Evolutionary conservation across 306 rosid species (phyloP).

Genomic region (Medicago arabica): DNA sequence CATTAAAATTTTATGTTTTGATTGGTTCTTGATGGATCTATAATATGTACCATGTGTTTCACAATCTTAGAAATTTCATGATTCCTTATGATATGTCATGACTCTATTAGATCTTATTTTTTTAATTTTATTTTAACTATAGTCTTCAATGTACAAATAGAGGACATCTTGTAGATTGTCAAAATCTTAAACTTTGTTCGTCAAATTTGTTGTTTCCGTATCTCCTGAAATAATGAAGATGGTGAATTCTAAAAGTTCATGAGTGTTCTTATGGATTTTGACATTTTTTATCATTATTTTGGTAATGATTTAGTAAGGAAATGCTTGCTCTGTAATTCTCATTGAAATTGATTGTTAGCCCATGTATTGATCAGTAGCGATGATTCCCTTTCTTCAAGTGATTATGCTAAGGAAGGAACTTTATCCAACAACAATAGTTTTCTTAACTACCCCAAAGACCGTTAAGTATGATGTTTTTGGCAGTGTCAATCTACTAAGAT

Average conservation of each 20-base stretch:
- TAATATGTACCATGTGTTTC: not conserved
- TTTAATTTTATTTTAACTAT: not conserved
- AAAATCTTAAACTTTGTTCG: not conserved
- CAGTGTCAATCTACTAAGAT: too few relatives aligned
- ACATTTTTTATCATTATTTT: not conserved
- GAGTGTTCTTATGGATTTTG: conserved; percentile 6
- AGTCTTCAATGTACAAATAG: conserved; percentile 35
- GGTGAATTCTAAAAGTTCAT: not conserved
- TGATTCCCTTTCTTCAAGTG: too few relatives aligned
- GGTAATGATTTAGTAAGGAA: conserved; percentile 4
- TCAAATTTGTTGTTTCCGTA: not conserved
- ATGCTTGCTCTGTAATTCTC: not conserved
- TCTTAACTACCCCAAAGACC: too few relatives aligned
- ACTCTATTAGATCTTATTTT: not conserved
- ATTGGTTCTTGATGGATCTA: conserved; percentile 15
- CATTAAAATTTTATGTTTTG: conserved; percentile 25
- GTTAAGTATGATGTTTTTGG: too few relatives aligned
- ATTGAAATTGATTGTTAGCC: too few relatives aligned
- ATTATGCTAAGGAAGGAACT: too few relatives aligned
- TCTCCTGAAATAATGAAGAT: not conserved
- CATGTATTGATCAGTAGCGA: too few relatives aligned
- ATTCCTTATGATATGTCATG: not conserved
- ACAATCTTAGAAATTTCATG: not conserved
- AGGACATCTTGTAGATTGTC: conserved; percentile 19
- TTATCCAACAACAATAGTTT: too few relatives aligned